Evolutionary conservation across 2,329 filamentous ascomycete genomes (phyloP).

Genomic region (Fusarium protoensiforme): DNA sequence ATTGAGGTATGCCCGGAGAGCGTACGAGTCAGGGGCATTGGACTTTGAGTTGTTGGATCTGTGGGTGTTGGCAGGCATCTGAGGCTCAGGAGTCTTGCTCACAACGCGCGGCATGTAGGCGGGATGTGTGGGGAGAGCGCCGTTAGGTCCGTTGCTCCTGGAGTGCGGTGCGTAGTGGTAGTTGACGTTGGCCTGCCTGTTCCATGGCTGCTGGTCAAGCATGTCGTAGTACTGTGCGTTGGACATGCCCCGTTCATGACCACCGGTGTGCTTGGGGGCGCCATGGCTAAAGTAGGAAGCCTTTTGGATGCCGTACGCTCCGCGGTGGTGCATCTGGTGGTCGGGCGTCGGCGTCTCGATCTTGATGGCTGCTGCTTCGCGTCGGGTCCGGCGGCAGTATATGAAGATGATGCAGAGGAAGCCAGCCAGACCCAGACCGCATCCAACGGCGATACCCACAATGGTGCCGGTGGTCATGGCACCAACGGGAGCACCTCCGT

Average conservation of each 20-base stretch:
- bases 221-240: constrained; percentile 25
- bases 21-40: constrained; percentile 45
- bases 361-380: constrained; percentile 8
- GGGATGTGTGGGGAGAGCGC: constrained; percentile 16
- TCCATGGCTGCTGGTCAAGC: background rate
- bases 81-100: background rate
- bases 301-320: constrained; percentile 25
- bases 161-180: constrained; percentile 30
- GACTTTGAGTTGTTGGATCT: background rate
- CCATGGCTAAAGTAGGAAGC: constrained; percentile 8
- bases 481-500: constrained; percentile 32
- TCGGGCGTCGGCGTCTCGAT: constrained; percentile 19
- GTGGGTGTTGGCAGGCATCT: background rate
- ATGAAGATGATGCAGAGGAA: constrained; percentile 57
- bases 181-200: background rate
- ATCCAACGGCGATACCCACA: constrained; percentile 63
- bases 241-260: constrained; percentile 5
- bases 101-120: constrained; percentile 28
- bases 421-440: constrained; percentile 55
- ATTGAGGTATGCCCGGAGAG: constrained; percentile 49
- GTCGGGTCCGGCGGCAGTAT: constrained; percentile 54
- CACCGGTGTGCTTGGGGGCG: no score
- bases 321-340: constrained; percentile 13
- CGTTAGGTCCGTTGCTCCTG: constrained; percentile 10
- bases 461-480: constrained; percentile 61